Conservation (phyloP, 73 alveolate genomes). For the Paramecium octaurelia region DNA sequence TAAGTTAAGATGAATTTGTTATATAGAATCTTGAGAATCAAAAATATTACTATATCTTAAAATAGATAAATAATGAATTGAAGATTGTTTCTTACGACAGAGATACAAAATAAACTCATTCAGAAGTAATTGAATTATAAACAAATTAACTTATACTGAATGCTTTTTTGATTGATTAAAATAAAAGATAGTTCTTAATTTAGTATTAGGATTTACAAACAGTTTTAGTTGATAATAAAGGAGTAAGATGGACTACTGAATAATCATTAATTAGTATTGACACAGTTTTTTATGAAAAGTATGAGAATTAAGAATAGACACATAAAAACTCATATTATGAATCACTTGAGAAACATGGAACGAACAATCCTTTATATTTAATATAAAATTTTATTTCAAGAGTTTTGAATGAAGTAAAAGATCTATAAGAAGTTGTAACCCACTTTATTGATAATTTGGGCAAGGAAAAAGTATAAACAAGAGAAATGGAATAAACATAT, state of each 20-base stretch:
- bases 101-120: not conserved
- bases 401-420: not conserved
- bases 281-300: not conserved
- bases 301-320: not conserved
- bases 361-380: not conserved
- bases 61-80: not conserved
- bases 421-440: not conserved
- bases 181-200: not conserved
- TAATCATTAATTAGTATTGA: constrained; percentile 4
- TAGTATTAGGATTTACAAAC: constrained; percentile 14
- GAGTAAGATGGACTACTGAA: not conserved
- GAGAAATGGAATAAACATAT: not conserved
- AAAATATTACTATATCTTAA: not conserved
- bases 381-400: not conserved
- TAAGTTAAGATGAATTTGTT: not conserved
- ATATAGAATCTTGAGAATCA: not conserved
- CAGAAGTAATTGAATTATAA: not conserved
- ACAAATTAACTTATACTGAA: not conserved
- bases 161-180: not conserved
- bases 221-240: not conserved
- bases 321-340: constrained; percentile 38
- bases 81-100: not conserved
- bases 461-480: not conserved
- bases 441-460: not conserved
- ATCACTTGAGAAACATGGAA: not conserved